These are phyloP conservation scores for Leccinellum rugosiceps DNA, from an alignment of 768 basidiomycete genomes.

Conservation along the genomic window DNA sequence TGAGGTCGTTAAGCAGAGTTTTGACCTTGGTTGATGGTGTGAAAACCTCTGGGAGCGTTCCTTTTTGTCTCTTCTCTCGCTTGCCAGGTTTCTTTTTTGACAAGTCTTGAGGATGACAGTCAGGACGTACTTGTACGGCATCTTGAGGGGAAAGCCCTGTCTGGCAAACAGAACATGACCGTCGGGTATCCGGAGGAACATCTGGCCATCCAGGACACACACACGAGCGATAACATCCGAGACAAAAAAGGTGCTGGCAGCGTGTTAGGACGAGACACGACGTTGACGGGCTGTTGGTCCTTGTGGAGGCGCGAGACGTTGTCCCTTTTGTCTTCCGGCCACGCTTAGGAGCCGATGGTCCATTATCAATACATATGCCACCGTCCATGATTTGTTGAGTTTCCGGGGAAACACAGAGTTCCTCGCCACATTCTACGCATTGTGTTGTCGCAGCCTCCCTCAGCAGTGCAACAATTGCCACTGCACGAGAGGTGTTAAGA, in stretches of 20 bases:
- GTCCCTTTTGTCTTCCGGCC: constrained; percentile 53
- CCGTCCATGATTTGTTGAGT: constrained; percentile 35
- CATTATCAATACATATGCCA: constrained; percentile 49
- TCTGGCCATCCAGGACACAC: constrained; percentile 82
- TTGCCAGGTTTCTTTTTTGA: constrained; percentile 63
- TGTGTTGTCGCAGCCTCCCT: constrained; percentile 85
- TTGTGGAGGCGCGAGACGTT: constrained; percentile 65
- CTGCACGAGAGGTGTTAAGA: constrained; percentile 68
- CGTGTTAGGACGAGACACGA: constrained; percentile 76
- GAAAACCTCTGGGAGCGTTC: constrained; percentile 50
- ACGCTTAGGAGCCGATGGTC: constrained; percentile 46
- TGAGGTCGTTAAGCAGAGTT: constrained; percentile 74
- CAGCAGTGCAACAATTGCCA: constrained; percentile 80
- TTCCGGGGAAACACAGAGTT: constrained; percentile 59
- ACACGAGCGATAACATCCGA: constrained; percentile 77
- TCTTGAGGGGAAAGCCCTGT: constrained; percentile 63
- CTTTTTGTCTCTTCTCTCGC: constrained; percentile 65
- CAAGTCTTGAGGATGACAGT: constrained; percentile 41
- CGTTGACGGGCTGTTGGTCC: constrained; percentile 66
- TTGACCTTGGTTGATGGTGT: constrained; percentile 87
- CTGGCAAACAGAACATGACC: constrained; percentile 78
- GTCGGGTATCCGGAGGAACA: constrained; percentile 50
- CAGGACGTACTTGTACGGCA: constrained; percentile 77
- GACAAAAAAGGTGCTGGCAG: constrained; percentile 93
- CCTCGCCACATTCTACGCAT: constrained; percentile 83